phyloP scores from a whole-genome alignment of 2,329 filamentous ascomycete species.

The Bipolaris cookei region DNA sequence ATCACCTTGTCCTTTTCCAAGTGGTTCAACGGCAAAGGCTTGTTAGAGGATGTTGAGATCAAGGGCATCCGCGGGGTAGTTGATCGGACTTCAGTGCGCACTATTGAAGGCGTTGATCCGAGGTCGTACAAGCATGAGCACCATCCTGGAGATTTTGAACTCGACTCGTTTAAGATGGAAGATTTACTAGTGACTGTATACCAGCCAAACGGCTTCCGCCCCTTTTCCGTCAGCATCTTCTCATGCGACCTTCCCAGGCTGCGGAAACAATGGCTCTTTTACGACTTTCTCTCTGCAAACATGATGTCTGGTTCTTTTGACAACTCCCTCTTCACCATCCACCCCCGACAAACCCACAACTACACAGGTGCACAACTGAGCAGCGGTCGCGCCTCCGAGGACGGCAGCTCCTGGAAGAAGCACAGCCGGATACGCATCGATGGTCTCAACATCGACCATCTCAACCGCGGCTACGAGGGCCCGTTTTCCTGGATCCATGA shows the following conservation, averaged over 20 bases:
- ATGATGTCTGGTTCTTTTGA: slow-evolving; percentile 97
- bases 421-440: slow-evolving; percentile 92
- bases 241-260: slow-evolving; percentile 92
- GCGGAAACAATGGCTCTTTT: slow-evolving; percentile 96
- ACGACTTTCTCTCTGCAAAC: slow-evolving; percentile 93
- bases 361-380: slow-evolving; percentile 69
- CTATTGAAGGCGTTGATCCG: slow-evolving; percentile 76
- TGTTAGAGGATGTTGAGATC: slow-evolving; percentile 89
- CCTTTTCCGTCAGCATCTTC: slow-evolving; percentile 93
- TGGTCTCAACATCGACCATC: slow-evolving; percentile 90
- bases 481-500: slow-evolving; percentile 98
- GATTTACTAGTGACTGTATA: slow-evolving; percentile 91
- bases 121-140: slow-evolving; percentile 87
- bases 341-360: slow-evolving; percentile 88
- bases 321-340: slow-evolving; percentile 94
- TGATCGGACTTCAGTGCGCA: slow-evolving; percentile 83
- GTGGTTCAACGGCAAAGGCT: slow-evolving; percentile 97
- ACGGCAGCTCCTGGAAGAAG: slow-evolving; percentile 86
- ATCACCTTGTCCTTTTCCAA: slow-evolving; percentile 97
- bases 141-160: slow-evolving; percentile 91
- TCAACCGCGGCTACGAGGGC: slow-evolving; percentile 90
- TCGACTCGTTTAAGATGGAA: slow-evolving; percentile 95
- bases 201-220: slow-evolving; percentile 88
- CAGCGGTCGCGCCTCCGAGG: slow-evolving; percentile 64
- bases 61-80: slow-evolving; percentile 92